Percentiles rank a stretch among this genome's conserved stretches.
These are phyloP conservation scores for Carex kokanica DNA, from an alignment of 176 grass and related monocot species.

Conservation along the genomic window DNA sequence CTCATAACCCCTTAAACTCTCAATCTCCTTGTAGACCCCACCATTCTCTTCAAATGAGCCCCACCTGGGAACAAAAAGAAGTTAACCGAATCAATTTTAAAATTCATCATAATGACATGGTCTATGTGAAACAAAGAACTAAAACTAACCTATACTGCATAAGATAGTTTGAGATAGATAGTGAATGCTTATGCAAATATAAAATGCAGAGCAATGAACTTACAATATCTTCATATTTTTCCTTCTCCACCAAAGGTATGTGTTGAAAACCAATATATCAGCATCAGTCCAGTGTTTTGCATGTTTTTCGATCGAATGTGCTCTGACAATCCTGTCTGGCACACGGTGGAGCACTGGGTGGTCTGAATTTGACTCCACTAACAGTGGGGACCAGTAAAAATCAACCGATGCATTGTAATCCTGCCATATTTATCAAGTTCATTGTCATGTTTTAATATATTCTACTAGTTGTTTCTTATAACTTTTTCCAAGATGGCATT, in stretches of 20 bases:
- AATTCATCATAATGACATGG: background rate
- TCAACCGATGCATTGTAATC: slow-evolving; percentile 75
- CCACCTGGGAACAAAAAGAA: slow-evolving; percentile 33
- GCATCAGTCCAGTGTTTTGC: slow-evolving; percentile 49
- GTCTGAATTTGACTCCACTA: slow-evolving; percentile 89
- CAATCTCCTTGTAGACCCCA: slow-evolving; percentile 48
- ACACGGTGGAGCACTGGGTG: slow-evolving; percentile 52
- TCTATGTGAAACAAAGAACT: background rate
- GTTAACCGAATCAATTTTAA: background rate
- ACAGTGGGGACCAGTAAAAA: slow-evolving; percentile 84
- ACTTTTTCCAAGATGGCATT: background rate
- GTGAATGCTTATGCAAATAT: background rate
- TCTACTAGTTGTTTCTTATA: background rate
- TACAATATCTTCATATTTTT: slow-evolving; percentile 50
- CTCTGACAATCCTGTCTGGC: slow-evolving; percentile 48
- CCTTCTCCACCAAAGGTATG: slow-evolving; percentile 73
- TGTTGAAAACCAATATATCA: slow-evolving; percentile 86
- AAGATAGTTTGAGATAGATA: background rate
- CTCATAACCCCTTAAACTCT: slow-evolving; percentile 58
- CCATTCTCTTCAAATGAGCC: slow-evolving; percentile 41
- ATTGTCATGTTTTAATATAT: background rate
- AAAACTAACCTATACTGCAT: background rate
- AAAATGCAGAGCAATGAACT: slow-evolving; percentile 25
- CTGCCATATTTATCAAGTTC: slow-evolving; percentile 14
- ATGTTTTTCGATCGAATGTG: slow-evolving; percentile 53